Evolutionary conservation across 495 filamentous ascomycete species (phyloP).

Genomic region (Umbilicaria muhlenbergii): DNA sequence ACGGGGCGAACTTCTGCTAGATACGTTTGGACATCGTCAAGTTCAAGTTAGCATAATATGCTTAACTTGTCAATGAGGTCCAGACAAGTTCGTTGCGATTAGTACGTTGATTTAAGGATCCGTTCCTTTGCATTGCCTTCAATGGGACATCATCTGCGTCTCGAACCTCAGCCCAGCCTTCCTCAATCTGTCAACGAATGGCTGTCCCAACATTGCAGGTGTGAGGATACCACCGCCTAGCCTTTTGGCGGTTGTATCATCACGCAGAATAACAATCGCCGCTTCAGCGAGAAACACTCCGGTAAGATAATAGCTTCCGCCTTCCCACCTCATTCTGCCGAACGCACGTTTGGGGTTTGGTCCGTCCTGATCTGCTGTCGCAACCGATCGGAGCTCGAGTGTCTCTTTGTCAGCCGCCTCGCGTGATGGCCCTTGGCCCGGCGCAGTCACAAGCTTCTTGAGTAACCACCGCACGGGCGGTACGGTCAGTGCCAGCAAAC

Average conservation of each 20-base stretch:
- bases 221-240: slow-evolving; percentile 62
- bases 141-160: slow-evolving; percentile 6
- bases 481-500: slow-evolving; percentile 31
- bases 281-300: slow-evolving; percentile 52
- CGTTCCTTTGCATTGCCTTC: background rate
- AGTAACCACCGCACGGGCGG: slow-evolving; percentile 38
- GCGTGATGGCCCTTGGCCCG: slow-evolving; percentile 49
- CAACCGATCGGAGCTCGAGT: slow-evolving; percentile 52
- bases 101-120: too few relatives aligned
- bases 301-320: slow-evolving; percentile 55
- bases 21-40: too few relatives aligned
- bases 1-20: too few relatives aligned
- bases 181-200: slow-evolving; percentile 54
- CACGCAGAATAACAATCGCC: slow-evolving; percentile 51
- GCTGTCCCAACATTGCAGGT: slow-evolving; percentile 66
- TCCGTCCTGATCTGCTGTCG: slow-evolving; percentile 36
- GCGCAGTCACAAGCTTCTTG: slow-evolving; percentile 38
- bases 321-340: slow-evolving; percentile 40
- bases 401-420: slow-evolving; percentile 40
- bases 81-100: too few relatives aligned
- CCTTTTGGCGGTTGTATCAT: slow-evolving; percentile 36
- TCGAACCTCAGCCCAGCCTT: slow-evolving; percentile 19
- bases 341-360: slow-evolving; percentile 34
- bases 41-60: too few relatives aligned
- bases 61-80: too few relatives aligned